phyloP scores from a whole-genome alignment of 495 filamentous ascomycete species.

The Hypoxylon lenormandii region DNA sequence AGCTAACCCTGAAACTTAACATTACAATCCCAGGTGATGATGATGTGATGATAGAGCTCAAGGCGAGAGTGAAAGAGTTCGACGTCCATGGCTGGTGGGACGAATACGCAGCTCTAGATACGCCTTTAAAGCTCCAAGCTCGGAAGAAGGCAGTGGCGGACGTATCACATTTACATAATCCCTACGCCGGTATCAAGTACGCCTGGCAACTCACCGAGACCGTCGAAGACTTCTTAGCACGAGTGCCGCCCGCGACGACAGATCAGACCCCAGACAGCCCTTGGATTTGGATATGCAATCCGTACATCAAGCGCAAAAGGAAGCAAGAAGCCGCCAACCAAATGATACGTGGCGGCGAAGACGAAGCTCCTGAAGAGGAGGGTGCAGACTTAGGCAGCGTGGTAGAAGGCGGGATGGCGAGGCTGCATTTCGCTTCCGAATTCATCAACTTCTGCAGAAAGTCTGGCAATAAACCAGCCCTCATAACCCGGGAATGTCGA shows the following conservation, averaged over 20 bases:
- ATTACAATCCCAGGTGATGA: constrained; percentile 61
- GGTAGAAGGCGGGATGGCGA: constrained; percentile 50
- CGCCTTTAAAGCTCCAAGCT: constrained; percentile 36
- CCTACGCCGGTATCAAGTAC: constrained; percentile 54
- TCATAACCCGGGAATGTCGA: constrained; percentile 63
- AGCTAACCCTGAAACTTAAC: constrained; percentile 33
- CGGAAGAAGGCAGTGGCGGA: constrained; percentile 34
- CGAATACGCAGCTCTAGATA: constrained; percentile 47
- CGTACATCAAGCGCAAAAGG: constrained; percentile 51
- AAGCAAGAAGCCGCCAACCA: constrained; percentile 43
- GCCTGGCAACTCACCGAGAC: constrained; percentile 70
- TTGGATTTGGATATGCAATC: constrained; percentile 78
- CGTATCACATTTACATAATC: constrained; percentile 57
- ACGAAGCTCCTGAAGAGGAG: constrained; percentile 52
- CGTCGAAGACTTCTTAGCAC: constrained; percentile 70
- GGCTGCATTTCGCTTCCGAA: constrained; percentile 51
- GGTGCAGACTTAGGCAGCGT: constrained; percentile 45
- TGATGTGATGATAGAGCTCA: constrained; percentile 54
- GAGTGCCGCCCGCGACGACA: constrained; percentile 74
- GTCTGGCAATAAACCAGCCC: constrained; percentile 47
- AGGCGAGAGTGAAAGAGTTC: constrained; percentile 55
- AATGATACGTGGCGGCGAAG: constrained; percentile 58
- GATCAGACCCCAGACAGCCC: constrained; percentile 52
- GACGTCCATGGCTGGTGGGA: constrained; percentile 63
- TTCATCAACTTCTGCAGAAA: constrained; percentile 49